These are phyloP conservation scores for Hydrangea macrophylla DNA, from an alignment of 148 eudicot species.

Conservation along the genomic window DNA sequence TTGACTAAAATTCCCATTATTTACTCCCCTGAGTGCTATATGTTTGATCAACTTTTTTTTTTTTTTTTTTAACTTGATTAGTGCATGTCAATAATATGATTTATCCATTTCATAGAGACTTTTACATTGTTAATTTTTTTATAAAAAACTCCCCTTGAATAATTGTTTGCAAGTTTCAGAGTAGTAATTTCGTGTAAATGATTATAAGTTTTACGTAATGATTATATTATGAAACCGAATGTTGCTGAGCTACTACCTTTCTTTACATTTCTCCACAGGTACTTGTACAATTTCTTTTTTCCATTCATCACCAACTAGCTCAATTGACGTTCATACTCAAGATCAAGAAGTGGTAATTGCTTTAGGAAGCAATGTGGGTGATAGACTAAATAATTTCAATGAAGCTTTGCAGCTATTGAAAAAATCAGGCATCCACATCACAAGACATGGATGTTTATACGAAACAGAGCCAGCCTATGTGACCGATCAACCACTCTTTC, in stretches of 20 bases:
- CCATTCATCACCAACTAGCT: constrained; percentile 44
- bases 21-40: no score
- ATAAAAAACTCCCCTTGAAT: no score
- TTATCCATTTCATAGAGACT: no score
- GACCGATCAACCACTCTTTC: constrained; percentile 78
- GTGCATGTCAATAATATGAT: no score
- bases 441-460: constrained; percentile 72
- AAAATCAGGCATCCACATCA: constrained; percentile 60
- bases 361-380: constrained; percentile 90
- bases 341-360: constrained; percentile 89
- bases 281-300: constrained; percentile 40
- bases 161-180: not conserved
- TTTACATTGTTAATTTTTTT: no score
- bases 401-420: constrained; percentile 69
- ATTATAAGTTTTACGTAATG: not conserved
- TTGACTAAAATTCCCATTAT: no score
- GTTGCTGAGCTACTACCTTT: constrained; percentile 1
- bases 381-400: constrained; percentile 58
- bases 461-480: constrained; percentile 94
- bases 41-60: no score
- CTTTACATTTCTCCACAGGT: constrained; percentile 17
- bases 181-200: not conserved
- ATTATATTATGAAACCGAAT: no score
- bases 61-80: no score
- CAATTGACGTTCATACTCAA: constrained; percentile 52